Percentiles rank a stretch among this genome's conserved stretches.
Evolutionary conservation across 768 basidiomycete species (phyloP).

Genomic region (Multifurca ochricompacta): DNA sequence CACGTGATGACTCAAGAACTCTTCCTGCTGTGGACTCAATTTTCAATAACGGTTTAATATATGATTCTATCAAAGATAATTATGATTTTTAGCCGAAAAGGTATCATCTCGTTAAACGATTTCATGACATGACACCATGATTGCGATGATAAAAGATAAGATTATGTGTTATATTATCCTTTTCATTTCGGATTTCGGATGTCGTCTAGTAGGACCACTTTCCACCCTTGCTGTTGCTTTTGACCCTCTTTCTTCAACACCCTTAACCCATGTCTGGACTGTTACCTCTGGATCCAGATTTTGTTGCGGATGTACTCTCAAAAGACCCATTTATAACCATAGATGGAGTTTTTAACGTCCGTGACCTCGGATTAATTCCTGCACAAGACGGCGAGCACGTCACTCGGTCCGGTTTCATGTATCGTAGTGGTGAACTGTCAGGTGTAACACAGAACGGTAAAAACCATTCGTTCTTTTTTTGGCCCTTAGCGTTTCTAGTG

Average conservation of each 20-base stretch:
- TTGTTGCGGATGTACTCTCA: slow-evolving; percentile 58
- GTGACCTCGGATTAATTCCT: slow-evolving; percentile 62
- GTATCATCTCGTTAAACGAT: no score
- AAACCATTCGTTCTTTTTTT: neutral
- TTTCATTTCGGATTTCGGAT: no score
- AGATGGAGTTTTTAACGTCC: slow-evolving; percentile 67
- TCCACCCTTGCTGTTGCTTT: neutral
- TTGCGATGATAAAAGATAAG: no score
- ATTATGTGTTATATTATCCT: no score
- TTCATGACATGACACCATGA: no score
- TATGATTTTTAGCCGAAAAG: neutral
- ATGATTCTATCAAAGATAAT: no score
- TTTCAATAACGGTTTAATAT: no score
- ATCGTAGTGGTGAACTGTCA: slow-evolving; percentile 68
- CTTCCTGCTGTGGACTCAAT: no score
- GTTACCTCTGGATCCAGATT: slow-evolving; percentile 57
- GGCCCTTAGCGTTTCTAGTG: neutral
- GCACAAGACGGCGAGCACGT: slow-evolving; percentile 37
- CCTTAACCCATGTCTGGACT: slow-evolving; percentile 29
- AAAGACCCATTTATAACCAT: slow-evolving; percentile 62
- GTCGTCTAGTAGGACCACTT: no score
- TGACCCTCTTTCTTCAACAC: neutral
- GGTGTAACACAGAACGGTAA: slow-evolving; percentile 61
- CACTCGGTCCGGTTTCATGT: slow-evolving; percentile 51
- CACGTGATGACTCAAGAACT: no score